Conservation (phyloP, 192 early-diverging fungal genomes). For the Coemansia sp. region DNA sequence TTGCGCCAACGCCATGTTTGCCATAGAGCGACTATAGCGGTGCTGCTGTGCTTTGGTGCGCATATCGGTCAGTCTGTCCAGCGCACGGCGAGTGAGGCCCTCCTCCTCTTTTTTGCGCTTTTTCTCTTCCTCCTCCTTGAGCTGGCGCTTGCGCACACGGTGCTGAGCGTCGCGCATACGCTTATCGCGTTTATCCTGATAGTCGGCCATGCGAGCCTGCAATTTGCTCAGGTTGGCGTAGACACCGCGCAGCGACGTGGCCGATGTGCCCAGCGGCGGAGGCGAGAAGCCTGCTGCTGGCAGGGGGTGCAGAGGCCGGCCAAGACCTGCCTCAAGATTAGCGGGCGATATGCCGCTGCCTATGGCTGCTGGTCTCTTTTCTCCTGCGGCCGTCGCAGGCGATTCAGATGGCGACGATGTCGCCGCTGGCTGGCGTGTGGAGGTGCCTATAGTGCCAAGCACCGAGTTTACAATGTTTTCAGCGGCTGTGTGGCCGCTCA, state of each 20-base stretch:
- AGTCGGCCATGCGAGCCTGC: constrained; percentile 47
- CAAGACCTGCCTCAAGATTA: constrained; percentile 32
- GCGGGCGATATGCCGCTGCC: constrained; percentile 11
- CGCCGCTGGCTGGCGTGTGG: constrained; percentile 15
- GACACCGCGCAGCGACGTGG: constrained; percentile 39
- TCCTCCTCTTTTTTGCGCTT: constrained; percentile 21
- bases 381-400: constrained; percentile 1
- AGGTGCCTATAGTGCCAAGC: constrained; percentile 34
- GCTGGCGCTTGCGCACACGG: constrained; percentile 11
- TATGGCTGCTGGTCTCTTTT: not conserved
- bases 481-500: constrained; percentile 45
- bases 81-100: constrained; percentile 1
- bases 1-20: not conserved
- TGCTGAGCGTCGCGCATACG: constrained; percentile 26
- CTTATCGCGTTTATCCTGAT: constrained; percentile 39
- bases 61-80: not conserved
- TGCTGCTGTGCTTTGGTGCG: not conserved
- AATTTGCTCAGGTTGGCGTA: constrained; percentile 46
- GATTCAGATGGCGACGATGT: too few species aligned
- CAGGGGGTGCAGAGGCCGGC: not conserved
- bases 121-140: constrained; percentile 9
- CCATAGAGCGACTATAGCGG: not conserved
- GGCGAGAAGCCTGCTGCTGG: constrained; percentile 1
- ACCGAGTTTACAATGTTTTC: constrained; percentile 46
- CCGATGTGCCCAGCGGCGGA: constrained; percentile 6